Evolutionary conservation across 2,329 filamentous ascomycete species (phyloP).

Genomic region (Aspergillus pseudoterreus): DNA sequence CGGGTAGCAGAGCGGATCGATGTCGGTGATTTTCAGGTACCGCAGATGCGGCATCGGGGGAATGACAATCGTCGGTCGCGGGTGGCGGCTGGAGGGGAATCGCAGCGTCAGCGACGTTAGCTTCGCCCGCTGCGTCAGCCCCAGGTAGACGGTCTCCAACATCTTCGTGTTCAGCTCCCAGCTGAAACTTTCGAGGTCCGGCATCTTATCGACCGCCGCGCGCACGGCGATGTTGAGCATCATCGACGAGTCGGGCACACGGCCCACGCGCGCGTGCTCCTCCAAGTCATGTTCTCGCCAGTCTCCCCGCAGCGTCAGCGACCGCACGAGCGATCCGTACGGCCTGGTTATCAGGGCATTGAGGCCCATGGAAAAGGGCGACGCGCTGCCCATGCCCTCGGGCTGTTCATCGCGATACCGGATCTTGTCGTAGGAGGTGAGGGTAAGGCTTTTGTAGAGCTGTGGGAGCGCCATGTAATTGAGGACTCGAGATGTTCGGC

Average conservation of each 20-base stretch:
- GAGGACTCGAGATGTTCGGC: slow-evolving; percentile 58
- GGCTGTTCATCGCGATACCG: slow-evolving; percentile 56
- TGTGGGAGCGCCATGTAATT: slow-evolving; percentile 63
- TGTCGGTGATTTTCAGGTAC: slow-evolving; percentile 53
- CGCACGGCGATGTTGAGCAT: slow-evolving; percentile 59
- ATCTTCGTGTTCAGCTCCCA: slow-evolving; percentile 62
- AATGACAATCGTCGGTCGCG: slow-evolving; percentile 54
- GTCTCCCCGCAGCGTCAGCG: slow-evolving; percentile 52
- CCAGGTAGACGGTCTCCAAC: slow-evolving; percentile 56
- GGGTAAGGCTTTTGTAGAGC: slow-evolving; percentile 54
- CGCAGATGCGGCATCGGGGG: slow-evolving; percentile 55
- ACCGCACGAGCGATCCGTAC: slow-evolving; percentile 51
- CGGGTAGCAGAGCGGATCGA: slow-evolving; percentile 62
- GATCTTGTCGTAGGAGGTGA: slow-evolving; percentile 57
- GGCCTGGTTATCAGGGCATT: slow-evolving; percentile 59
- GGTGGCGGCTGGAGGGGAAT: slow-evolving; percentile 55
- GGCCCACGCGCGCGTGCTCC: slow-evolving; percentile 54
- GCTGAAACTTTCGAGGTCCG: slow-evolving; percentile 51
- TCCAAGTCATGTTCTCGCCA: slow-evolving; percentile 57
- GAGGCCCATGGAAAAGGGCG: slow-evolving; percentile 61
- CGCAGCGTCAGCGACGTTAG: slow-evolving; percentile 54
- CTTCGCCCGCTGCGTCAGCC: slow-evolving; percentile 48
- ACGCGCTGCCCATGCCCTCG: slow-evolving; percentile 60
- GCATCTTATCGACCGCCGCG: slow-evolving; percentile 58
- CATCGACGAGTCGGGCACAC: slow-evolving; percentile 62